Conservation (phyloP, 305 asterid species). For the Withania somnifera region DNA sequence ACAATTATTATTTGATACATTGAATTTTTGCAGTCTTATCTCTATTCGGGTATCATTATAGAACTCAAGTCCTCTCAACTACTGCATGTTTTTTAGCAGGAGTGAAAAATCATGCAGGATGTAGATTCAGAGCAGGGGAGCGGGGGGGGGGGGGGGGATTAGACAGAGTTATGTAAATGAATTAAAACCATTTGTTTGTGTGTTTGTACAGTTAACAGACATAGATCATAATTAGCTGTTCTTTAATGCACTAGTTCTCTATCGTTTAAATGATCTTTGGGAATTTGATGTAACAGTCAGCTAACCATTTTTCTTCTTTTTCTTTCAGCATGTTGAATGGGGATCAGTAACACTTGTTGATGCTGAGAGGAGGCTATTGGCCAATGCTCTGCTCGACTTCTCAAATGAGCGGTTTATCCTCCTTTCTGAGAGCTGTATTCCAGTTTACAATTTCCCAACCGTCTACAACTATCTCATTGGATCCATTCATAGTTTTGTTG, state of each 20-base stretch:
- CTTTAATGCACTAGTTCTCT: neutral
- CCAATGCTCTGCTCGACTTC: constrained; percentile 92
- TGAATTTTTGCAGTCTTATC: neutral
- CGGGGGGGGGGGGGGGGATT: neutral
- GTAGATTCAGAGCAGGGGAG: neutral
- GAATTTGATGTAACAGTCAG: neutral
- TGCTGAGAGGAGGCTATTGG: constrained; percentile 83
- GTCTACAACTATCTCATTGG: constrained; percentile 59
- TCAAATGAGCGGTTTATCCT: constrained; percentile 89
- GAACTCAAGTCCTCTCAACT: neutral
- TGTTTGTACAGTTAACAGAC: neutral
- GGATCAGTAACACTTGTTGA: constrained; percentile 81
- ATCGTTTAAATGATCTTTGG: neutral
- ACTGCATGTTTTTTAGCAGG: neutral
- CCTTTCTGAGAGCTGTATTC: constrained; percentile 88
- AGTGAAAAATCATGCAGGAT: neutral
- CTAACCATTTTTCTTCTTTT: neutral
- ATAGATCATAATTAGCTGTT: neutral
- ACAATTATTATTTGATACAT: neutral
- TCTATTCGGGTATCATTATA: neutral
- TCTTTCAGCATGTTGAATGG: constrained; percentile 46
- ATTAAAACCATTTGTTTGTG: neutral
- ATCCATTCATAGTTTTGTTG: constrained; percentile 65
- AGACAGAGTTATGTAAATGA: neutral
- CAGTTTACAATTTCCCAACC: constrained; percentile 56